These are phyloP conservation scores for Euclidium syriacum DNA, from an alignment of 345 rosid genomes.

Conservation along the genomic window DNA sequence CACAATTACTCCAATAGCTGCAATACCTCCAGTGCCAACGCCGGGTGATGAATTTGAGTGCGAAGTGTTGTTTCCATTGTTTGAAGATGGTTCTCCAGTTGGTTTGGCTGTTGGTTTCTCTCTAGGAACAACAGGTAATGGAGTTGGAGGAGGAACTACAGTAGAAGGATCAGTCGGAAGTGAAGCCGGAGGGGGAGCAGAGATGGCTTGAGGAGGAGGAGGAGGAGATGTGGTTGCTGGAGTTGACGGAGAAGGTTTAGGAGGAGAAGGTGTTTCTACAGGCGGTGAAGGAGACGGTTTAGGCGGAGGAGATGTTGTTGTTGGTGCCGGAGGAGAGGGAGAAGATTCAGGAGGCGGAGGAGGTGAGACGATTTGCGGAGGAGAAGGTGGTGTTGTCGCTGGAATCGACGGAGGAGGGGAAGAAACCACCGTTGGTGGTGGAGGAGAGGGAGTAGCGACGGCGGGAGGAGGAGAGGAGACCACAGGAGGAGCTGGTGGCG, in stretches of 20 bases:
- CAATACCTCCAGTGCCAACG: slow-evolving; percentile 50
- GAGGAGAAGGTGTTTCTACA: slow-evolving; percentile 33
- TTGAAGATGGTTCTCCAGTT: slow-evolving; percentile 37
- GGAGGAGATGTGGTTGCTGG: slow-evolving; percentile 39
- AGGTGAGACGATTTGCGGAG: slow-evolving; percentile 42
- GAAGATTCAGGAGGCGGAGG: slow-evolving; percentile 39
- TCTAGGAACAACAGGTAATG: slow-evolving; percentile 58
- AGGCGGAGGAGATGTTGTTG: slow-evolving; percentile 29
- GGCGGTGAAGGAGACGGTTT: slow-evolving; percentile 47
- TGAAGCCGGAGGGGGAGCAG: slow-evolving; percentile 46
- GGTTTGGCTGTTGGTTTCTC: slow-evolving; percentile 78
- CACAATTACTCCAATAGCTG: slow-evolving; percentile 56
- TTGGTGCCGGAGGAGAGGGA: slow-evolving; percentile 31
- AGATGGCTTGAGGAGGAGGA: slow-evolving; percentile 35
- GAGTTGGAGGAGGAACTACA: slow-evolving; percentile 53
- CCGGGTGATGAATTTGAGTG: slow-evolving; percentile 33
- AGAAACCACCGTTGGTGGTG: slow-evolving; percentile 24
- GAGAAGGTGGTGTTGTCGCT: slow-evolving; percentile 44
- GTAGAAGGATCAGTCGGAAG: slow-evolving; percentile 46
- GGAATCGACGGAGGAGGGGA: slow-evolving; percentile 44
- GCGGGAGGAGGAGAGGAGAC: slow-evolving; percentile 45
- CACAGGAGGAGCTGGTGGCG: slow-evolving; percentile 42
- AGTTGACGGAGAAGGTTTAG: slow-evolving; percentile 42
- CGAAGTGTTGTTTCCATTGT: slow-evolving; percentile 33
- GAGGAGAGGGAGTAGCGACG: slow-evolving; percentile 44